Conservation (phyloP, 768 basidiomycete genomes). For the Psilocybe cubensis region DNA sequence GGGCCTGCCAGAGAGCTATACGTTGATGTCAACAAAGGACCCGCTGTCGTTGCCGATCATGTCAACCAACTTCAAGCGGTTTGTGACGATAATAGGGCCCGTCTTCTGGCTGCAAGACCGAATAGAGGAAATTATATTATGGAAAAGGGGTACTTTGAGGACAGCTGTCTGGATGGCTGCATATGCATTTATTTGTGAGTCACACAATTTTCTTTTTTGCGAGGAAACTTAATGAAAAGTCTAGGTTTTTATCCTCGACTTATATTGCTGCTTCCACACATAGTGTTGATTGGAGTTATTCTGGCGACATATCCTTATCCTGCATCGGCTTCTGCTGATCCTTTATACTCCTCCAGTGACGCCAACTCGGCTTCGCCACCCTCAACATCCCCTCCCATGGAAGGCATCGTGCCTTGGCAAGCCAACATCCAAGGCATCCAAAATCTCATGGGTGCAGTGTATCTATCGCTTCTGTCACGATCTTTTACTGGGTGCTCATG, state of each 20-base stretch:
- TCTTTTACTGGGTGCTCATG: background rate
- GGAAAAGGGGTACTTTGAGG: constrained; percentile 76
- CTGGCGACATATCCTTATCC: constrained; percentile 65
- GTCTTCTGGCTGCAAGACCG: constrained; percentile 92
- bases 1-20: constrained; percentile 6
- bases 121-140: constrained; percentile 81
- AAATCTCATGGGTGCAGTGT: constrained; percentile 88
- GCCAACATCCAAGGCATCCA: constrained; percentile 90
- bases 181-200: constrained; percentile 82
- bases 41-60: constrained; percentile 79
- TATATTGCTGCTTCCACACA: constrained; percentile 70
- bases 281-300: constrained; percentile 63
- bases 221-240: background rate
- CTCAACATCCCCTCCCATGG: constrained; percentile 42
- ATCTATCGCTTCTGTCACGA: constrained; percentile 11
- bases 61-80: constrained; percentile 80
- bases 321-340: constrained; percentile 19
- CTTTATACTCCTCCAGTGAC: constrained; percentile 14
- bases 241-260: constrained; percentile 80
- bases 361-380: constrained; percentile 24
- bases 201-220: background rate
- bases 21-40: constrained; percentile 61
- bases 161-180: constrained; percentile 76
- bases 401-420: constrained; percentile 80
- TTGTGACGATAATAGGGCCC: constrained; percentile 74